Percentiles rank a stretch among this genome's conserved stretches.
Conservation (phyloP, 306 rosid genomes). For the Rosa lucieae region DNA sequence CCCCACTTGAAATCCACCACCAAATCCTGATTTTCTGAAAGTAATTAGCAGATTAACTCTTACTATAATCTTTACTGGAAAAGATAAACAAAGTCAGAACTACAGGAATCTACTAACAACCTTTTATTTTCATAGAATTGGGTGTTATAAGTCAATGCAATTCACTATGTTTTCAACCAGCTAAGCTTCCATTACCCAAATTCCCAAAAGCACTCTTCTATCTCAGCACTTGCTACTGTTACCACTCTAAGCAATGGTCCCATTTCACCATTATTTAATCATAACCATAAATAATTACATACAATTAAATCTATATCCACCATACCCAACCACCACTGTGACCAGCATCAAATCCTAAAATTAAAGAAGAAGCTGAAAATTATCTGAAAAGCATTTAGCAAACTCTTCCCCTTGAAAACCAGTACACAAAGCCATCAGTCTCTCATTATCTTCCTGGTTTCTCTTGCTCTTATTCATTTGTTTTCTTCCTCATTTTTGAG, state of each 20-base stretch:
- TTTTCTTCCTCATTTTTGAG: neutral
- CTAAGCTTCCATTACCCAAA: constrained; percentile 3
- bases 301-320: neutral
- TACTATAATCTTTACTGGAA: neutral
- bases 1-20: neutral
- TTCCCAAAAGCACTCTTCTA: neutral
- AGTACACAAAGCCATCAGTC: neutral
- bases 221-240: neutral
- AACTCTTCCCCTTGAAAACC: constrained; percentile 9
- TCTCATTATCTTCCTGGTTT: neutral
- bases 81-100: neutral
- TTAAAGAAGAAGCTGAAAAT: neutral
- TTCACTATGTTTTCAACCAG: neutral
- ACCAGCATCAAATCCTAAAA: neutral
- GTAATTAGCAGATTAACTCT: neutral
- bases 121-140: neutral
- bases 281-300: neutral
- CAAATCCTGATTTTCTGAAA: neutral
- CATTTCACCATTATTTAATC: neutral
- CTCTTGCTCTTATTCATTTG: constrained; percentile 2
- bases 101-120: neutral
- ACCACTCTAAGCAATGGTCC: neutral
- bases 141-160: neutral
- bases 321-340: neutral
- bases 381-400: neutral